Base-by-base conservation (phyloP, 768 basidiomycete species). In the Rhodotorula taiwanensis region DNA sequence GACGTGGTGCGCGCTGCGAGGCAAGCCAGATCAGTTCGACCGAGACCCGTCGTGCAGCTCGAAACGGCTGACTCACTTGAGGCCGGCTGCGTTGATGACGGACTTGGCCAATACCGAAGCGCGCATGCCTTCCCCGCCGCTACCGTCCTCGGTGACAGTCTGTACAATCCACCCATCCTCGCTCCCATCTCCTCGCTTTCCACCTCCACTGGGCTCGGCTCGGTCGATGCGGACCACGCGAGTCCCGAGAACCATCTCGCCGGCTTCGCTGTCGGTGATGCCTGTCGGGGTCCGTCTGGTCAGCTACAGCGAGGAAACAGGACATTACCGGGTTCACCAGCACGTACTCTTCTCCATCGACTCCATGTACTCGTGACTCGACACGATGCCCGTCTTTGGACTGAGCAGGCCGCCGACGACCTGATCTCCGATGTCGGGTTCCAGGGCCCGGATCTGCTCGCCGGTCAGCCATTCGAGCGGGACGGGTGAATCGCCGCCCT, bases 81-180 rank as follows among this genome's bases (percentile, higher is more conserved):
- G 79, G 9, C 90, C 90, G 11, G 86, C 81, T 6, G 89, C 83
- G 72, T 94, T 94, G 74, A 97, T 84, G 27, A 95, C 75, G 4
- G 83, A 86, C 62, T 81, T 82, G 4, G 86, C 85, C 45, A 88
- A 80, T 14, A 93, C 78, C 8, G 87, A 81, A 59, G 88, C 86
- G 44, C 75, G 58, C 49, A 73, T 71, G 23, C 70, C 80, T 27
- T 60, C 64, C 2, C 64, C 64, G 15, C 64, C 64, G 28, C 23
- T 33, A 0, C 72, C 71, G 55, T 72, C 74, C 11, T 78, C 81
- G 15, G 86, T 86, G 30, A 84, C 79, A 9, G 82, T 82, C 75
- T 95, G 92, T 14, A 95, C 86, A 25, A 93, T 84, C 92, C 92
- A 97, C 3, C 93, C 91, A 25, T 80, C 78, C 52, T 80, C 80